Conservation (phyloP, 225 moss, liverwort and hornwort species). For the Ulota crispa region DNA sequence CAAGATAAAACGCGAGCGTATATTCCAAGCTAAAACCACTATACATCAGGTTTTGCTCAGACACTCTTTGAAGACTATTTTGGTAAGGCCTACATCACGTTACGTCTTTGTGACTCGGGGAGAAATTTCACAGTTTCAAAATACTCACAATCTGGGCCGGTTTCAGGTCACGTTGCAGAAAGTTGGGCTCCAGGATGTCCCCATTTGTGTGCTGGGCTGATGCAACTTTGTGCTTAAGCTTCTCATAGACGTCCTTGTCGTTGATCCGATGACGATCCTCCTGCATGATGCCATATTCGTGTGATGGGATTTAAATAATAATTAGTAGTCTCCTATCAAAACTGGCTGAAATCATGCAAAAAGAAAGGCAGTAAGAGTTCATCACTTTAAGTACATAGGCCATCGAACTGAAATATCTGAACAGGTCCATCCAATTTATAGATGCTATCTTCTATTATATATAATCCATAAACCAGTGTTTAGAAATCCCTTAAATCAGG, state of each 20-base stretch:
- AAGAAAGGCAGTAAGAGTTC: neutral
- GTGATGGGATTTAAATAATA: neutral
- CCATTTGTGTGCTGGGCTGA: slow-evolving; percentile 75
- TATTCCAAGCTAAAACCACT: slow-evolving; percentile 12
- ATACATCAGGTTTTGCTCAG: neutral
- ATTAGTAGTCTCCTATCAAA: neutral
- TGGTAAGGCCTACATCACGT: neutral
- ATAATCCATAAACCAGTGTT: slow-evolving; percentile 16
- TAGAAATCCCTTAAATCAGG: slow-evolving; percentile 22
- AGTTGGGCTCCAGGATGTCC: slow-evolving; percentile 80
- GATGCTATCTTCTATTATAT: neutral
- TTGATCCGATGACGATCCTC: slow-evolving; percentile 75
- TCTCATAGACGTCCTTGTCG: slow-evolving; percentile 85
- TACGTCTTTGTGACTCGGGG: neutral
- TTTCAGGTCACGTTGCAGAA: slow-evolving; percentile 82
- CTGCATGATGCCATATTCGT: slow-evolving; percentile 34
- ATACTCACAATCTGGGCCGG: slow-evolving; percentile 81
- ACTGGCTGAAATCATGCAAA: slow-evolving; percentile 2
- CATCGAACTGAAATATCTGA: neutral
- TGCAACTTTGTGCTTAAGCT: slow-evolving; percentile 87
- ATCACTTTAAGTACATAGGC: neutral
- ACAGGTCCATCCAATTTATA: slow-evolving; percentile 17
- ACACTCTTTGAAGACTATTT: neutral
- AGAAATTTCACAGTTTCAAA: slow-evolving; percentile 17
- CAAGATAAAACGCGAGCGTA: neutral